Conservation (phyloP, 2,329 filamentous ascomycete genomes). For the Tolypocladium pustulatum region DNA sequence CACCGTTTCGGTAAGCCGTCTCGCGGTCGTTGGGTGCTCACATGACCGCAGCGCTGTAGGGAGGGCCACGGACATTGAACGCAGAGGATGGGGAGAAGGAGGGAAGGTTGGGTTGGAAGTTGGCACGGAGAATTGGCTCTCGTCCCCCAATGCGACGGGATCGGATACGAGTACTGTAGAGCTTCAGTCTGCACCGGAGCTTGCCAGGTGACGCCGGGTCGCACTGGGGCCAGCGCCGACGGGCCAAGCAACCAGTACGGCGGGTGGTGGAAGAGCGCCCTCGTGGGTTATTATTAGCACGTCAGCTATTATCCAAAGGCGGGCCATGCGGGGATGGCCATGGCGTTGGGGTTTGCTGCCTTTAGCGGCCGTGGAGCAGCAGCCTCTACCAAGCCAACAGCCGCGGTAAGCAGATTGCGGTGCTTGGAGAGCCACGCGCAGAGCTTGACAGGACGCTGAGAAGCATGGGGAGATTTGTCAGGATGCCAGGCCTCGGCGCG, state of each 20-base stretch:
- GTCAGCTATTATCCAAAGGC: not conserved
- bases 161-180: not conserved
- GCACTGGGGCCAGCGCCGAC: not conserved
- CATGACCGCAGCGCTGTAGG: not conserved
- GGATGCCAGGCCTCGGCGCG: not conserved
- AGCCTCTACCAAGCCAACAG: not conserved
- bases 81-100: not conserved
- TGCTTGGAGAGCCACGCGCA: not conserved
- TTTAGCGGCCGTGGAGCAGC: not conserved
- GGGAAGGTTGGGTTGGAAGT: not conserved
- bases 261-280: not conserved
- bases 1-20: not conserved
- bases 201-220: not conserved
- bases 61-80: not conserved
- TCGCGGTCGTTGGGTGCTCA: not conserved
- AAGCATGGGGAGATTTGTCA: not conserved
- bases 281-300: not conserved
- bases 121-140: not conserved
- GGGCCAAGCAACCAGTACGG: not conserved
- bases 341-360: not conserved
- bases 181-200: not conserved
- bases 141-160: not conserved
- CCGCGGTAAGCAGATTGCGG: not conserved
- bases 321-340: not conserved
- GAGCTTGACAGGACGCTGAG: not conserved